Evolutionary conservation across 148 eudicot genomes (phyloP).

Genomic region (Agrostemma githago): DNA sequence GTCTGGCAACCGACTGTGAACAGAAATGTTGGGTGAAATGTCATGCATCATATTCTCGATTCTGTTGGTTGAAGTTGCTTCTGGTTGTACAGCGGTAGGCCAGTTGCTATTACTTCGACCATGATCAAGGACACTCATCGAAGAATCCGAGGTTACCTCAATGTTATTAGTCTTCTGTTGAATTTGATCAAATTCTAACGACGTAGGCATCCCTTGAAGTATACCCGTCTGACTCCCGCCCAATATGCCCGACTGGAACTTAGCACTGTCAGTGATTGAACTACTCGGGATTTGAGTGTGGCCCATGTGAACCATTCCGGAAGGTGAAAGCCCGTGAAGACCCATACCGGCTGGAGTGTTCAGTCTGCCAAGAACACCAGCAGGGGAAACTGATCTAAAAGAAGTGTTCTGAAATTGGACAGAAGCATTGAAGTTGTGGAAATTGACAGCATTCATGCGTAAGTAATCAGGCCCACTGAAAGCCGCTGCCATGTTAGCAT

Average conservation of each 20-base stretch:
- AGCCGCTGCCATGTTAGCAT: conserved; percentile 59
- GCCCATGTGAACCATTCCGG: conserved; percentile 41
- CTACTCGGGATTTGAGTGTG: conserved; percentile 35
- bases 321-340: conserved; percentile 37
- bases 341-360: conserved; percentile 43
- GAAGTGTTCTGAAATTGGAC: conserved; percentile 34
- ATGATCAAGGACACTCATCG: conserved; percentile 31
- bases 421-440: conserved; percentile 30
- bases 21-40: conserved; percentile 17
- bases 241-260: conserved; percentile 29
- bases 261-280: conserved; percentile 25
- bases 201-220: conserved; percentile 50
- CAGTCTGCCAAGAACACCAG: conserved; percentile 44
- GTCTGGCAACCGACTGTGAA: conserved; percentile 11
- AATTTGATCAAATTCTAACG: conserved; percentile 43
- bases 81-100: conserved; percentile 35
- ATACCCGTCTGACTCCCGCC: conserved; percentile 38
- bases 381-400: conserved; percentile 37
- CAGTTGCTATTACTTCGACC: conserved; percentile 31
- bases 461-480: conserved; percentile 49
- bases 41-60: conserved; percentile 19
- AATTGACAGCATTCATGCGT: conserved; percentile 39
- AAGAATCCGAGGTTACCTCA: conserved; percentile 32
- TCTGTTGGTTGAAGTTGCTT: conserved; percentile 24
- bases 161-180: conserved; percentile 24